Evolutionary conservation across 2,329 filamentous ascomycete species (phyloP).

Genomic region (Aspergillus tubingensis): DNA sequence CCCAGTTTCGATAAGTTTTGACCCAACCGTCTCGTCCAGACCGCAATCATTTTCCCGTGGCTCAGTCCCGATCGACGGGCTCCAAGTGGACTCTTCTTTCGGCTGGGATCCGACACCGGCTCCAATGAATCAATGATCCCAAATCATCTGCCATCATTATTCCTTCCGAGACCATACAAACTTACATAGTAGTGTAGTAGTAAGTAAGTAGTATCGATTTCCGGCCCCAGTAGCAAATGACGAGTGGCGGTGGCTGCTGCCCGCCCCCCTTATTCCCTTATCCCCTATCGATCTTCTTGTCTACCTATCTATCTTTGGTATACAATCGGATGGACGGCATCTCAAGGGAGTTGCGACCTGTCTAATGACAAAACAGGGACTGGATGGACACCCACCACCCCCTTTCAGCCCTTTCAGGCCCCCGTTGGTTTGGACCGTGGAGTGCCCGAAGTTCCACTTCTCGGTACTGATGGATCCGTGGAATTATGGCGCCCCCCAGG

Average conservation of each 20-base stretch:
- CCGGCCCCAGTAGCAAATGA: background rate
- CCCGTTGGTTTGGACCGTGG: background rate
- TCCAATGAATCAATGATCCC: constrained; percentile 1
- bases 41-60: constrained; percentile 3
- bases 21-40: constrained; percentile 5
- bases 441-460: background rate
- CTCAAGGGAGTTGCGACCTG: background rate
- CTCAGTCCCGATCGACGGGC: constrained; percentile 6
- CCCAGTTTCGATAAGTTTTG: background rate
- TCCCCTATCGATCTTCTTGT: background rate
- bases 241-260: background rate
- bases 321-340: background rate
- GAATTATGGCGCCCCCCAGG: background rate
- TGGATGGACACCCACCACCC: no score
- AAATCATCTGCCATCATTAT: background rate
- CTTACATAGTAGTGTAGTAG: no score
- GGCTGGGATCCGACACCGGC: constrained; percentile 8
- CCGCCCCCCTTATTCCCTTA: background rate
- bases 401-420: background rate
- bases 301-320: background rate
- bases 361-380: background rate
- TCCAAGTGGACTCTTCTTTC: constrained; percentile 1
- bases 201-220: background rate
- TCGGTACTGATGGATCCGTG: background rate
- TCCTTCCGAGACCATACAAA: no score